Evolutionary conservation across 345 rosid genomes (phyloP), one percentile per base, ranked within the genome.

Genomic region (Litchi chinensis): DNA sequence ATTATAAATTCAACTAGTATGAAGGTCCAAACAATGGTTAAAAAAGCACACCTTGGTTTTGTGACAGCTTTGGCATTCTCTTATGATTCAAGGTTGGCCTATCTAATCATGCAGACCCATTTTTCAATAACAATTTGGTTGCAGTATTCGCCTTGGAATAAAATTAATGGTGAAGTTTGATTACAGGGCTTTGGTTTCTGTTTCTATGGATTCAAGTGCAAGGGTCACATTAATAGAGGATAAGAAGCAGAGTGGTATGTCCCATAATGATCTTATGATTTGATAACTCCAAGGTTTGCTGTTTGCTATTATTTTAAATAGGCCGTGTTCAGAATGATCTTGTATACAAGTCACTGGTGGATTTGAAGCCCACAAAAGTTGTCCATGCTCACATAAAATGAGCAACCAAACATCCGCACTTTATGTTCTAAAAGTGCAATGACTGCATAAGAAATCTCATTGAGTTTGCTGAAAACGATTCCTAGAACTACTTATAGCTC

Each of bases 171-270:
- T 82, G 76, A 80, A 66, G 70, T 19, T n/a, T 70, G 67, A 76
- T 76, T 85, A 67, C 84, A 94, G 99, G 95, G 89, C 93, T 57
- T 76, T 94, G 85, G 80, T 91, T 64, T 94, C 98, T 21, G 93
- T 89, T 76, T 97, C 98, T 60, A 79, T 97, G 86, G 99, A 93
- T 86, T 93, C 97, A 6, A 97, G 98, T 83, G 99, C 88, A 68
- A 90, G 98, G 78, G 86, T 94, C 79, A 97, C 95, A 0, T 64
- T 79, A 62, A 85, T 93, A 57, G 83, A 88, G 79, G 86, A 88
- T 54, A 81, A 79, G 74, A 78, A 40, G 65, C 81, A 80, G 69
- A 77, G 81, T 2, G 91, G 96, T 89, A 88, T 21, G 86, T 60
- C 46, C 71, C 72, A 67, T 4, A 22, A 41, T 69, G 2, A 66